Conservation (phyloP, 106 monocot species). For the Posidonia australis region DNA sequence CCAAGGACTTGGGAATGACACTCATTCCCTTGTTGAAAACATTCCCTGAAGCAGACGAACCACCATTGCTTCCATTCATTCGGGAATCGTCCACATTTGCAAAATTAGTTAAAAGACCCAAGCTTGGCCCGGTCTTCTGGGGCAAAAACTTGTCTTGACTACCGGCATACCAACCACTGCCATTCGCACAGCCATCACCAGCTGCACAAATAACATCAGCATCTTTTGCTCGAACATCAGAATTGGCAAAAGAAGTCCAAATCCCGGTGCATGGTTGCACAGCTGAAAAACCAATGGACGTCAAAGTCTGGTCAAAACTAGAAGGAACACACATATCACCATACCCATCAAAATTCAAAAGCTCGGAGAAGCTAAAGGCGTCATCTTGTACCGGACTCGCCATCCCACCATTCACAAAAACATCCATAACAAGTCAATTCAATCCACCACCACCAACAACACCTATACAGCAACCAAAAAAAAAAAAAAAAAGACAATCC, state of each 20-base stretch:
- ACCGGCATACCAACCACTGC: background rate
- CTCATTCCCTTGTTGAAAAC: background rate
- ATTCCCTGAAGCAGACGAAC: constrained; percentile 3
- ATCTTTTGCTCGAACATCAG: background rate
- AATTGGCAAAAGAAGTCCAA: constrained; percentile 11
- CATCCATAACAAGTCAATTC: constrained; percentile 31
- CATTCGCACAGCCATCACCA: background rate
- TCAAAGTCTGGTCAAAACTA: constrained; percentile 20
- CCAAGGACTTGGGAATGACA: constrained; percentile 32
- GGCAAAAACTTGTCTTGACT: constrained; percentile 2
- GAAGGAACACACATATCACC: constrained; percentile 36
- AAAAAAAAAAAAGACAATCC: background rate
- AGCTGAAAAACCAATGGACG: constrained; percentile 12
- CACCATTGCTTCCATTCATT: background rate
- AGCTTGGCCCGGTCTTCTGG: constrained; percentile 2
- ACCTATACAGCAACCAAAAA: background rate
- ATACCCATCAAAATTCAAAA: constrained; percentile 44
- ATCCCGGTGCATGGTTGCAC: constrained; percentile 8
- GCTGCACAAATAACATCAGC: background rate
- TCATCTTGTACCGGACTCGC: constrained; percentile 40
- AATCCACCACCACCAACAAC: background rate
- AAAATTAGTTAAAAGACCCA: constrained; percentile 2
- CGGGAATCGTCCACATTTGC: constrained; percentile 1
- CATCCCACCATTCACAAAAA: constrained; percentile 23
- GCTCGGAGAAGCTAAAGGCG: constrained; percentile 35